phyloP scores from a whole-genome alignment of 306 rosid genomes.

The Corylus heterophylla region DNA sequence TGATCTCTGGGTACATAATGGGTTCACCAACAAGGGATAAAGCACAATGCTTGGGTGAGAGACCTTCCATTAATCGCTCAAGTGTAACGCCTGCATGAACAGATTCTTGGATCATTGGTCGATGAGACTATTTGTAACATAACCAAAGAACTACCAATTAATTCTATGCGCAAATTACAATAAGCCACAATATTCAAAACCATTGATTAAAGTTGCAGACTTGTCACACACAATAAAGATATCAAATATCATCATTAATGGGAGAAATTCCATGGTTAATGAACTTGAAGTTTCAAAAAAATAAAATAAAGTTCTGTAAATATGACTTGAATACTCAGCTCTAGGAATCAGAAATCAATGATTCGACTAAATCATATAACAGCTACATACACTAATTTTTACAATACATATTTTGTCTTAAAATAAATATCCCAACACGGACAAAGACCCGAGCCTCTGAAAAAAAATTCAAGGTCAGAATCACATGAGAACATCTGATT shows the following conservation, averaged over 20 bases:
- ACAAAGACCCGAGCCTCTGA: neutral
- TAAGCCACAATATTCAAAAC: neutral
- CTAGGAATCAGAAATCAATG: neutral
- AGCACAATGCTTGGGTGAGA: conserved; percentile 94
- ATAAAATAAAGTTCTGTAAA: neutral
- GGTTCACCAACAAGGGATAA: conserved; percentile 99
- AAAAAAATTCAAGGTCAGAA: neutral
- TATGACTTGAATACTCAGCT: neutral
- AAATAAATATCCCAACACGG: neutral
- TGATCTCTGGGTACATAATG: conserved; percentile 96
- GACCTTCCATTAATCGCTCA: conserved; percentile 90
- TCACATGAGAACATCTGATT: neutral
- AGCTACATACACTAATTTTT: neutral
- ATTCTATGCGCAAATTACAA: neutral
- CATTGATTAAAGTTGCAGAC: neutral
- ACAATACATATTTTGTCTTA: neutral
- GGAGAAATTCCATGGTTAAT: neutral
- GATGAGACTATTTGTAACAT: neutral
- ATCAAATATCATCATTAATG: neutral
- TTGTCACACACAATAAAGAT: neutral
- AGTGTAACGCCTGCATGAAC: conserved; percentile 69
- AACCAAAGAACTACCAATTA: neutral
- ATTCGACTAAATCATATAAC: neutral
- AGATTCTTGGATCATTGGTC: conserved; percentile 21
- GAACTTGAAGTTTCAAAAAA: neutral